Conservation (phyloP, 225 moss, liverwort and hornwort genomes). For the Neckera pumila region DNA sequence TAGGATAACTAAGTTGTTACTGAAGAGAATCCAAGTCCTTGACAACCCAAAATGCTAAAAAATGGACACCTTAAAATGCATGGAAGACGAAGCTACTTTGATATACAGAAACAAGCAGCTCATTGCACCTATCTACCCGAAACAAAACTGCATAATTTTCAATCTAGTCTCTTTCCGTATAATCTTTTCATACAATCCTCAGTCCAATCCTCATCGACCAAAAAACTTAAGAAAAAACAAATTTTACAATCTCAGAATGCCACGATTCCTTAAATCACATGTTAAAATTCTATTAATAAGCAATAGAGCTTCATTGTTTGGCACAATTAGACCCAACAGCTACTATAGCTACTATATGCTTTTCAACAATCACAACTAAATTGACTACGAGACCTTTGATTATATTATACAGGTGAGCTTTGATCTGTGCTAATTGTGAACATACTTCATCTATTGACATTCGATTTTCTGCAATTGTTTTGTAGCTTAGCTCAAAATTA, state of each 20-base stretch:
- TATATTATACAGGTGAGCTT: not conserved
- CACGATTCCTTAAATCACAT: not conserved
- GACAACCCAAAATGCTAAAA: not conserved
- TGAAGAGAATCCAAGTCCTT: accelerated
- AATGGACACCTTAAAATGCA: not conserved
- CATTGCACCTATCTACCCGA: too few relatives aligned
- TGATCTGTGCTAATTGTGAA: not conserved
- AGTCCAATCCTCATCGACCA: too few relatives aligned
- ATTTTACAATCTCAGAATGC: not conserved
- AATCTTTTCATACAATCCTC: too few relatives aligned
- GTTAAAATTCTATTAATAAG: not conserved
- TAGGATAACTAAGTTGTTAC: not conserved
- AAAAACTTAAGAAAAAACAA: not conserved
- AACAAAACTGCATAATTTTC: too few relatives aligned
- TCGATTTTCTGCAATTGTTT: not conserved
- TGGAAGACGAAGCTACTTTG: too few relatives aligned
- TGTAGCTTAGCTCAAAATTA: not conserved
- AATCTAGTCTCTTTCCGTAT: too few relatives aligned
- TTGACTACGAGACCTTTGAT: not conserved
- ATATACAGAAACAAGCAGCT: too few relatives aligned
- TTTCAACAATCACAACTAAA: not conserved
- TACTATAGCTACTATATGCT: not conserved
- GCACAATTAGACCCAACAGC: not conserved
- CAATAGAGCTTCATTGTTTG: not conserved
- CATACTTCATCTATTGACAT: not conserved